Conservation (phyloP, 129 eudicot species). For the Silybum marianum region DNA sequence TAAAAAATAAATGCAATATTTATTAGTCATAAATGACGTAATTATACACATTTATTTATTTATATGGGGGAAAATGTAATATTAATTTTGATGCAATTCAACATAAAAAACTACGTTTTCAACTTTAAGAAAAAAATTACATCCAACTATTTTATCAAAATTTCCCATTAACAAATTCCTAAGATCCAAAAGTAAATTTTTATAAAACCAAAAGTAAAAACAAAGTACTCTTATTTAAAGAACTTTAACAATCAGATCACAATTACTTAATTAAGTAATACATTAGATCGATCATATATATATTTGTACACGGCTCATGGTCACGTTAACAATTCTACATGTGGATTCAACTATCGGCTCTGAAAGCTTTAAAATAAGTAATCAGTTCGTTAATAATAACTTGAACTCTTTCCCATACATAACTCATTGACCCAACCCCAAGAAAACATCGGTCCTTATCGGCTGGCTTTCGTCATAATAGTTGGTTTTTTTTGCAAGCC, state of each 20-base stretch:
- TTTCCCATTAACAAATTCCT: too few relatives aligned
- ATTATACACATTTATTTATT: background rate
- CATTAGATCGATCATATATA: too few relatives aligned
- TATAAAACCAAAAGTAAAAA: too few relatives aligned
- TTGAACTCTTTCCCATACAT: background rate
- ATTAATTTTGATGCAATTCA: background rate
- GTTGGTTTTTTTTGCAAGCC: background rate
- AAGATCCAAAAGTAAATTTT: too few relatives aligned
- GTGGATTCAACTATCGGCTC: slow-evolving; percentile 1
- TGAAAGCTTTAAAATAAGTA: background rate
- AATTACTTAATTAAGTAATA: background rate
- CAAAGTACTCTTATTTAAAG: too few relatives aligned
- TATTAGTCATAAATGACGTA: background rate
- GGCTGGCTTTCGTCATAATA: background rate
- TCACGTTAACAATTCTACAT: slow-evolving; percentile 9
- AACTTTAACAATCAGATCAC: background rate
- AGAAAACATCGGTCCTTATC: background rate
- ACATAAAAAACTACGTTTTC: too few relatives aligned
- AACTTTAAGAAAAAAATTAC: too few relatives aligned
- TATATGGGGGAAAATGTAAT: background rate
- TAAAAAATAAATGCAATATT: background rate
- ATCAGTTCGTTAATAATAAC: background rate
- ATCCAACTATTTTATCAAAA: too few relatives aligned
- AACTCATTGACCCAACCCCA: background rate
- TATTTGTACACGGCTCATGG: slow-evolving; percentile 1